A percentile compares a stretch with the other conserved stretches of the same genome.
Evolutionary conservation across 305 asterid species (phyloP).

Genomic region (Solanum hybrid): DNA sequence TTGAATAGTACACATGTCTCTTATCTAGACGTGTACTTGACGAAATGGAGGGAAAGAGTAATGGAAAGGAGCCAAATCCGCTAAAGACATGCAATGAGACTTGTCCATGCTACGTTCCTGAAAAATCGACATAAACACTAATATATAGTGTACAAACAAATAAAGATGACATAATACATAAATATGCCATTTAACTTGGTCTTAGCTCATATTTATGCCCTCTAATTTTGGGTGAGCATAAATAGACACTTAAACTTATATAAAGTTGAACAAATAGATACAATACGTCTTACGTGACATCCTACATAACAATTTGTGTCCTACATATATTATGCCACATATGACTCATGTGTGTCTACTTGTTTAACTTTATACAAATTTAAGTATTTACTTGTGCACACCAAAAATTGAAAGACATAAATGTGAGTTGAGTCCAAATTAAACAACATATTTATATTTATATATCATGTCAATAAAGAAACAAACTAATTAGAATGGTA

Average conservation of each 20-base stretch:
- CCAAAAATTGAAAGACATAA: too few species aligned
- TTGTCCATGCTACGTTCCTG: neutral
- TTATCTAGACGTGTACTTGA: neutral
- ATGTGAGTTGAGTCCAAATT: neutral
- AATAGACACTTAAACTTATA: accelerated
- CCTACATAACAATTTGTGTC: neutral
- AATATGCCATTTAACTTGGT: too few species aligned
- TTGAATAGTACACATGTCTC: neutral
- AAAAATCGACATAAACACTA: neutral
- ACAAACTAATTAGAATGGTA: neutral
- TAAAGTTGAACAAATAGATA: neutral
- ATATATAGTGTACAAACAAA: neutral
- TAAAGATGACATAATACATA: too few species aligned
- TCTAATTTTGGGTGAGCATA: too few species aligned
- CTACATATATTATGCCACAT: neutral
- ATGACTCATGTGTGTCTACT: neutral
- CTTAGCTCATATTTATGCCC: too few species aligned
- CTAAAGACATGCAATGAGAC: neutral
- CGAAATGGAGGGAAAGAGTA: neutral
- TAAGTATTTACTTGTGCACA: accelerated
- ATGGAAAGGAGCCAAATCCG: neutral
- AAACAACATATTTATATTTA: neutral
- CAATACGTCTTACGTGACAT: neutral
- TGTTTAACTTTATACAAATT: too few species aligned
- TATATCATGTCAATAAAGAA: neutral